These are phyloP conservation scores for Carallia brachiata DNA, from an alignment of 345 rosid species.

Conservation along the genomic window DNA sequence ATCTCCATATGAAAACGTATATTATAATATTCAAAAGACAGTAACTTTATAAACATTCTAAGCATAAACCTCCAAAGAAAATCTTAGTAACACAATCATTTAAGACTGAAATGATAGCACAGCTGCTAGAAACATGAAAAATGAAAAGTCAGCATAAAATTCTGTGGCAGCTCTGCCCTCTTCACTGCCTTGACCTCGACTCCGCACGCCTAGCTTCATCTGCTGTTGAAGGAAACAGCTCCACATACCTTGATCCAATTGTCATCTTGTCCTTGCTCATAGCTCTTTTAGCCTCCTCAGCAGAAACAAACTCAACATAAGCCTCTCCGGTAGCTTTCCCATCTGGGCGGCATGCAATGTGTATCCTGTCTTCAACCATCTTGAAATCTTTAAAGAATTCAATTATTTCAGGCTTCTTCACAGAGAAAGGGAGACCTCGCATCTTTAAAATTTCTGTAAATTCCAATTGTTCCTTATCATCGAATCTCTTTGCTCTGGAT, in stretches of 20 bases:
- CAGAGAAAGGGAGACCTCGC: slow-evolving; percentile 91
- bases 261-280: slow-evolving; percentile 92
- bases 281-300: slow-evolving; percentile 77
- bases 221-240: slow-evolving; percentile 75
- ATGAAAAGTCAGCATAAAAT: neutral
- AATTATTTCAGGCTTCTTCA: slow-evolving; percentile 55
- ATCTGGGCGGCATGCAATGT: slow-evolving; percentile 83
- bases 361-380: slow-evolving; percentile 57
- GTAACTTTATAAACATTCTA: neutral
- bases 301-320: slow-evolving; percentile 72
- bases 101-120: neutral
- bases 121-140: neutral
- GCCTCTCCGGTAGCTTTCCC: slow-evolving; percentile 97
- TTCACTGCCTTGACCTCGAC: slow-evolving; percentile 88
- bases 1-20: neutral
- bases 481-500: slow-evolving; percentile 56
- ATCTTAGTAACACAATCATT: neutral
- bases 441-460: slow-evolving; percentile 79
- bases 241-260: slow-evolving; percentile 82
- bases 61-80: neutral
- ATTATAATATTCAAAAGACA: neutral
- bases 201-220: slow-evolving; percentile 87
- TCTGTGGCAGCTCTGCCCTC: neutral
- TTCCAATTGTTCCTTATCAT: slow-evolving; percentile 72
- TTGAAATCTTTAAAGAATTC: slow-evolving; percentile 69